Evolutionary conservation across 2,329 filamentous ascomycete genomes (phyloP).

Genomic region (Helminthosporium solani): DNA sequence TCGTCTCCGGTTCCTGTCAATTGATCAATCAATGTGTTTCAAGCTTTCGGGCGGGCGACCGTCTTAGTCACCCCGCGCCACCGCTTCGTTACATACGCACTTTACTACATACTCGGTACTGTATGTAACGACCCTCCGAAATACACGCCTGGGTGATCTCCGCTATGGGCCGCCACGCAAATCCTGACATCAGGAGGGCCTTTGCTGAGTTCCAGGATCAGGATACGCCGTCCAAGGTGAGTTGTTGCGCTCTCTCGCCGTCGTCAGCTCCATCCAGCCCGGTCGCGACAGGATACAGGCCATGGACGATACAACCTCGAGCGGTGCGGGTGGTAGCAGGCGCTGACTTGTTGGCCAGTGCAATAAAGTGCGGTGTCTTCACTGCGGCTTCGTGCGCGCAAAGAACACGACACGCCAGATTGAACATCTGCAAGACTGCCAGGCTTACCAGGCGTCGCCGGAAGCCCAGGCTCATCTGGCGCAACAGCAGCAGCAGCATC

Average conservation of each 20-base stretch:
- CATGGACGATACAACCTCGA: no score
- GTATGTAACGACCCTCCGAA: no score
- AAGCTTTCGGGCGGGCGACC: no score
- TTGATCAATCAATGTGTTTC: no score
- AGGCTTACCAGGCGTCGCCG: slow-evolving; percentile 46
- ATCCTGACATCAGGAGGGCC: slow-evolving; percentile 45
- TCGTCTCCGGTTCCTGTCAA: no score
- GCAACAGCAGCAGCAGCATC: slow-evolving; percentile 11
- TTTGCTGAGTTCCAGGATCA: slow-evolving; percentile 45
- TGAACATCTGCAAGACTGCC: slow-evolving; percentile 51
- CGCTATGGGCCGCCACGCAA: slow-evolving; percentile 40
- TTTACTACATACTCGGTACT: no score
- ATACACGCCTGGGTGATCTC: neutral
- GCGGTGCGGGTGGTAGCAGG: no score
- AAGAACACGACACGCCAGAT: slow-evolving; percentile 55
- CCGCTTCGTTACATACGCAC: no score
- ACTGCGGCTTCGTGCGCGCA: slow-evolving; percentile 52
- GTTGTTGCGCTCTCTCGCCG: slow-evolving; percentile 6
- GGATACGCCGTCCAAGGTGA: slow-evolving; percentile 44
- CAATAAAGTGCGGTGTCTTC: slow-evolving; percentile 51
- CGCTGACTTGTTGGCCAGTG: no score
- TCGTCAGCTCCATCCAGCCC: neutral
- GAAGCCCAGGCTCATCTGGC: slow-evolving; percentile 44
- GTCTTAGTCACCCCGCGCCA: no score
- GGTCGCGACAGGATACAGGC: neutral